Conservation (phyloP, 2,329 filamentous ascomycete genomes). For the Juglanconis oblonga region DNA sequence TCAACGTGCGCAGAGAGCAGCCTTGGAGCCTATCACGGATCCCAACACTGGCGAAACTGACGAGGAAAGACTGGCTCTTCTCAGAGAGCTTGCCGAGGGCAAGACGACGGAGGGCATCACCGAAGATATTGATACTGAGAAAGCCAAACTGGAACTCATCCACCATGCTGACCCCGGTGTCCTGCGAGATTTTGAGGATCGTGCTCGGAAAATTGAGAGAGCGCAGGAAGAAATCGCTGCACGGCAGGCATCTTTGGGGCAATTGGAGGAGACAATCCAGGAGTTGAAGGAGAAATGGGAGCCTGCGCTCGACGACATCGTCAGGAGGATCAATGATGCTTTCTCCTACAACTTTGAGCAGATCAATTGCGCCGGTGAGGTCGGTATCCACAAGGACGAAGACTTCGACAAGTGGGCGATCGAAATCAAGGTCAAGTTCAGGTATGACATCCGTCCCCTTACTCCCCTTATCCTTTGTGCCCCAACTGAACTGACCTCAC, state of each 20-base stretch:
- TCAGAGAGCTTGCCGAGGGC: constrained; percentile 37
- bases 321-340: constrained; percentile 80
- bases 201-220: constrained; percentile 66
- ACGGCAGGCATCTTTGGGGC: constrained; percentile 52
- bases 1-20: constrained; percentile 35
- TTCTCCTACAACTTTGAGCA: constrained; percentile 92
- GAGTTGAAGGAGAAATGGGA: constrained; percentile 75
- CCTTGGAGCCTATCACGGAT: constrained; percentile 26
- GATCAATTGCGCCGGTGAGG: constrained; percentile 91
- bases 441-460: constrained; percentile 47
- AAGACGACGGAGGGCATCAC: constrained; percentile 64
- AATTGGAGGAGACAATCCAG: constrained; percentile 56
- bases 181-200: constrained; percentile 73
- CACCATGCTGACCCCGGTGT: constrained; percentile 73
- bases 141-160: constrained; percentile 74
- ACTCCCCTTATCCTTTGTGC: constrained; percentile 14
- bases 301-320: constrained; percentile 72
- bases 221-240: constrained; percentile 56
- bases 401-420: constrained; percentile 95
- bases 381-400: constrained; percentile 81
- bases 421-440: constrained; percentile 92
- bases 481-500: constrained; percentile 19
- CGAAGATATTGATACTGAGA: constrained; percentile 70
- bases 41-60: constrained; percentile 12
- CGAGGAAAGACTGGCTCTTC: constrained; percentile 39